Base-by-base conservation (phyloP, 352 stramenopile genomes). In the Pilasporangium apinafurcum region DNA sequence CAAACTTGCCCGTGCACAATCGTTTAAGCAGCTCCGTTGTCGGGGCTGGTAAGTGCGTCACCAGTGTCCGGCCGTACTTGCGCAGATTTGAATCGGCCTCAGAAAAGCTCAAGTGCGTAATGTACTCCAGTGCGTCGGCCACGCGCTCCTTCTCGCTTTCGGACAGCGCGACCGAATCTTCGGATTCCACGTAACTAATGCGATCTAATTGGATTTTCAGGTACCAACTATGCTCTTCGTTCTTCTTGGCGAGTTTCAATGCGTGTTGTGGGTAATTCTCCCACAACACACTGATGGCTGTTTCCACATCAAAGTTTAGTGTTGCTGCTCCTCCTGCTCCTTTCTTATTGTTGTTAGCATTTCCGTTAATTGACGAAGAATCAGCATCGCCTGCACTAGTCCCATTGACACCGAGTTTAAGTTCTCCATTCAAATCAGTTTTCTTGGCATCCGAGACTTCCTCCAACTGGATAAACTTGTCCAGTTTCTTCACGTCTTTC, bases 401-500 rank as follows among this genome's bases (percentile, higher is more conserved):
- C n/a, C 41, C 48, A 21, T 62, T 58, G 22, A 31, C 36, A n/a
- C n/a, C n/a, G 8, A 62, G 37, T 36, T 65, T 56, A 25, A 45
- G 27, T 26, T 47, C 52, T 12, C 58, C 25, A 17, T 36, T 43
- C 31, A 55, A 16, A 8, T 62, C 53, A 24, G 35, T 53, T 40
- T 81, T 81, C 48, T 62, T 68, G 16, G 46, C 56, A 18, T 82
- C 75, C 10, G 83, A 53, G 6, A 82, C 51, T 18, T 95, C 82
- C 24, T 95, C 81, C 21, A 92, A 50, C 38, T 95, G 79, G 46
- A 97, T 90, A 42, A 97, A 97, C 47, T 81, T 86, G 55, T 96
- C 83, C 27, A 97, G 69, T 44, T 97, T 96, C 60, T 95, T 91
- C 34, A 95, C 86, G 47, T 96, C 83, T 62, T 96, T 95, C 4